Base-by-base conservation (phyloP, 2,329 filamentous ascomycete species). In the Aspergillus fructus region DNA sequence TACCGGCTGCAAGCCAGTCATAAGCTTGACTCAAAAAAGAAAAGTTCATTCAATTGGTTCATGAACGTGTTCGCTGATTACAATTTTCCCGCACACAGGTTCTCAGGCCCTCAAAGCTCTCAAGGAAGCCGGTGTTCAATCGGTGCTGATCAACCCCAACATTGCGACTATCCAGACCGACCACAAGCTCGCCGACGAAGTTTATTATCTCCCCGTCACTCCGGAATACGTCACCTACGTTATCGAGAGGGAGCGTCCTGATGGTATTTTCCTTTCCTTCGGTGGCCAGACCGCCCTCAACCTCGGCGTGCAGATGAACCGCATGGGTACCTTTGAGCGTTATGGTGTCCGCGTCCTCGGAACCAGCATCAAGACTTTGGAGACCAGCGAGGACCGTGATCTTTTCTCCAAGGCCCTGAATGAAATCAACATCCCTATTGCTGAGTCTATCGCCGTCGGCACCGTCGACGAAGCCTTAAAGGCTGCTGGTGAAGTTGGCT, bases 81-180 rank as follows among this genome's bases (percentile, higher is more conserved):
- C 43, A 5, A 3, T 58, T 41, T 62, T 58, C 8, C 17, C 17
- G 46, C 30, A 55, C 54, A 71, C 70, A 96, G 92, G 94, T 63
- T 93, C 93, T 5, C 94, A 97, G 81, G 94, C 94, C 54, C 83
- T 99, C 62, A 97, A 97, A 80, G 94, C 94, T 40, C 83, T 99
- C 61, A 97, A 96, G 79, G 93, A 97, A 79, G 93, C 93, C 62
- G 91, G 91, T 60, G 90, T 97, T 59, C 79, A 88, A 66, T 96
- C 93, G 9, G 90, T 97, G 55, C 86, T 97, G 64, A 93, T 97
- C 76, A 97, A 97, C 79, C 93, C 93, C 69, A 97, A 97, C 76
- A 97, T 97, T 74, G 93, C 93, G 59, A 97, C 94, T 58, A 97
- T 97, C 71, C 93, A 97, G 80, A 97, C 93, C 68, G 92, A 96